Evolutionary conservation across 441 rosid species (phyloP).

Genomic region (Jatropha multifida): DNA sequence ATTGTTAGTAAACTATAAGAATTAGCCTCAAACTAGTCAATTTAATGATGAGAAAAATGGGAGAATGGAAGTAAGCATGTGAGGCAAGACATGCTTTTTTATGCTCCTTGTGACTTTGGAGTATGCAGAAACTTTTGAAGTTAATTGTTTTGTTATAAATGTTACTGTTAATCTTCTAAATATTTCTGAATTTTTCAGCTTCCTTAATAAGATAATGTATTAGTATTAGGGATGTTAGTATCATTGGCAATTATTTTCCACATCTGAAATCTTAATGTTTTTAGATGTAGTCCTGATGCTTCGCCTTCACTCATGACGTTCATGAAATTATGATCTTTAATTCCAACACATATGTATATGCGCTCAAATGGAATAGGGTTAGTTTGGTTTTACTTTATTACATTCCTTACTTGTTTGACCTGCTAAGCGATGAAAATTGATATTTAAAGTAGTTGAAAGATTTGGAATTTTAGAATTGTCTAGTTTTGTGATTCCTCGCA

Average conservation of each 20-base stretch:
- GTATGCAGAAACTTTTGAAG: neutral
- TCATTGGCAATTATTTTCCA: neutral
- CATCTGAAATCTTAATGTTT: constrained; percentile 3
- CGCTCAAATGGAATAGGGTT: neutral
- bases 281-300: neutral
- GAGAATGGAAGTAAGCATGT: neutral
- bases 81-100: neutral
- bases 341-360: neutral
- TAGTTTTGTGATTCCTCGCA: neutral
- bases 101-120: neutral
- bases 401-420: neutral
- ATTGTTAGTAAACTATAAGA: constrained; percentile 1
- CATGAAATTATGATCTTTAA: neutral
- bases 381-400: neutral
- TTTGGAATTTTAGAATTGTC: neutral
- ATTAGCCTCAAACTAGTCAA: neutral
- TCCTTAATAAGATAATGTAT: neutral
- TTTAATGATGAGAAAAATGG: constrained; percentile 3
- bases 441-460: neutral
- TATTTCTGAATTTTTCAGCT: neutral
- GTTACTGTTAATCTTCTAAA: neutral
- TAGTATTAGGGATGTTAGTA: neutral
- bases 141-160: neutral
- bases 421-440: neutral
- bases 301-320: neutral